Percentiles rank a stretch among this genome's conserved stretches.
phyloP scores from a whole-genome alignment of 2,329 filamentous ascomycete species.

The Calonectria honghensis region DNA sequence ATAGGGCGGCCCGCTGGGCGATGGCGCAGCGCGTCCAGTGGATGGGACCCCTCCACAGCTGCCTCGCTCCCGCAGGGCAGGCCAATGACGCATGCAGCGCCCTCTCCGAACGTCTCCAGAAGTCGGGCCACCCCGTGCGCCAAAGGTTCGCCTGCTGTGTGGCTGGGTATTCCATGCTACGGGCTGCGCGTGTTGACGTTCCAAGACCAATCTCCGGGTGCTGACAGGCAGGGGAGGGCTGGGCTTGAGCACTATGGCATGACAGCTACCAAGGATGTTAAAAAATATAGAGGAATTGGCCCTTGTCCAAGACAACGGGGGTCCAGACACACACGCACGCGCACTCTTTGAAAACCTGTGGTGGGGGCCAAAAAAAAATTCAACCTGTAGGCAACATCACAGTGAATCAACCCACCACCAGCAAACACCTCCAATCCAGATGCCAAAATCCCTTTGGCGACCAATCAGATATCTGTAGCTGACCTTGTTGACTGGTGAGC shows the following conservation, averaged over 20 bases:
- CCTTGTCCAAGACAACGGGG: slow-evolving; percentile 20
- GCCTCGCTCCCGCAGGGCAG: slow-evolving; percentile 47
- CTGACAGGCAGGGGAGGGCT: slow-evolving; percentile 25
- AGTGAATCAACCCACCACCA: slow-evolving; percentile 28
- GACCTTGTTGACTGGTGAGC: slow-evolving; percentile 6
- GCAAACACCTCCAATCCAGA: slow-evolving; percentile 9
- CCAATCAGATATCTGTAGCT: neutral
- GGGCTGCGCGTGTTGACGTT: slow-evolving; percentile 21
- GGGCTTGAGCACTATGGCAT: slow-evolving; percentile 20
- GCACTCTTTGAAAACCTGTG: slow-evolving; percentile 3
- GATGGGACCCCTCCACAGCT: slow-evolving; percentile 19
- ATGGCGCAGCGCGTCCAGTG: slow-evolving; percentile 32
- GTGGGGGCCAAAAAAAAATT: slow-evolving; percentile 37
- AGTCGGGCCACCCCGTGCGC: slow-evolving; percentile 51
- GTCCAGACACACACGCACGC: slow-evolving; percentile 11
- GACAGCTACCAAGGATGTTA: slow-evolving; percentile 20
- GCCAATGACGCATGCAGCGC: slow-evolving; percentile 46
- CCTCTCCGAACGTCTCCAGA: slow-evolving; percentile 39
- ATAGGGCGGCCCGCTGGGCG: slow-evolving; percentile 33
- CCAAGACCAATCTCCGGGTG: slow-evolving; percentile 20
- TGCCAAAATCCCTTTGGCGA: neutral
- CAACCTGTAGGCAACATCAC: slow-evolving; percentile 19
- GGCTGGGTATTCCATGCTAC: slow-evolving; percentile 47
- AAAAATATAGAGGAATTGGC: slow-evolving; percentile 8
- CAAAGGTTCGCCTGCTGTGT: slow-evolving; percentile 49